Evolutionary conservation across 2,329 filamentous ascomycete species (phyloP).

Genomic region (Claviceps monticola): DNA sequence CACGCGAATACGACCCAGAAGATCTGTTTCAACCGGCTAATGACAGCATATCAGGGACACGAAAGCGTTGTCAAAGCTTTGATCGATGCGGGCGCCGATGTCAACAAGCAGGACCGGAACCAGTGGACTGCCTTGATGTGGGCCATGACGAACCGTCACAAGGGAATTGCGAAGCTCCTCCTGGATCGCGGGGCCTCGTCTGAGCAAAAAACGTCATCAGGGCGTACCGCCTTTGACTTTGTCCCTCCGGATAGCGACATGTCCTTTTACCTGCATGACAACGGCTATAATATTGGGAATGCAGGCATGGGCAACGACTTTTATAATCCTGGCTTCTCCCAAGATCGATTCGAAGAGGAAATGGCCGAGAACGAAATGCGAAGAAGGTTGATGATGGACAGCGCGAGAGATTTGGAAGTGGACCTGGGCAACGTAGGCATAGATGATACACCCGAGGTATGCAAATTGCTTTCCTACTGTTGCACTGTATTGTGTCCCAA

Average conservation of each 20-base stretch:
- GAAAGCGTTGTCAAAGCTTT: conserved; percentile 75
- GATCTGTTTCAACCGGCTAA: neutral
- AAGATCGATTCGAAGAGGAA: conserved; percentile 92
- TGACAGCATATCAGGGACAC: conserved; percentile 48
- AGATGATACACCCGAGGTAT: conserved; percentile 85
- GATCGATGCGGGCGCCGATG: conserved; percentile 71
- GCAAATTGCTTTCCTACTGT: conserved; percentile 10
- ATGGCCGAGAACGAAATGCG: conserved; percentile 94
- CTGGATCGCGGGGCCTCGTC: conserved; percentile 91
- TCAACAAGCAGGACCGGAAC: conserved; percentile 89
- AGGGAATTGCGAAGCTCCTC: conserved; percentile 83
- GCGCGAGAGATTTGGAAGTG: conserved; percentile 89
- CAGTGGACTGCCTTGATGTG: conserved; percentile 98
- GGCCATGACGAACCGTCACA: conserved; percentile 98
- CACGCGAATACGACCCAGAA: neutral
- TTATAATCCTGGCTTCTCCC: conserved; percentile 80
- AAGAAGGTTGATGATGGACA: conserved; percentile 98
- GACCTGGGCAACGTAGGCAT: conserved; percentile 91
- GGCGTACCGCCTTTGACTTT: conserved; percentile 90
- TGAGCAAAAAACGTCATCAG: conserved; percentile 87
- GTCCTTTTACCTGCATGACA: conserved; percentile 87
- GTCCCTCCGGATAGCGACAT: conserved; percentile 92
- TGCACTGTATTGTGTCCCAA: neutral
- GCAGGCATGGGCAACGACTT: conserved; percentile 78
- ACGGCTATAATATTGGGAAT: conserved; percentile 78